phyloP scores from a whole-genome alignment of 164 flowering plant species.

The Brasenia schreberi region DNA sequence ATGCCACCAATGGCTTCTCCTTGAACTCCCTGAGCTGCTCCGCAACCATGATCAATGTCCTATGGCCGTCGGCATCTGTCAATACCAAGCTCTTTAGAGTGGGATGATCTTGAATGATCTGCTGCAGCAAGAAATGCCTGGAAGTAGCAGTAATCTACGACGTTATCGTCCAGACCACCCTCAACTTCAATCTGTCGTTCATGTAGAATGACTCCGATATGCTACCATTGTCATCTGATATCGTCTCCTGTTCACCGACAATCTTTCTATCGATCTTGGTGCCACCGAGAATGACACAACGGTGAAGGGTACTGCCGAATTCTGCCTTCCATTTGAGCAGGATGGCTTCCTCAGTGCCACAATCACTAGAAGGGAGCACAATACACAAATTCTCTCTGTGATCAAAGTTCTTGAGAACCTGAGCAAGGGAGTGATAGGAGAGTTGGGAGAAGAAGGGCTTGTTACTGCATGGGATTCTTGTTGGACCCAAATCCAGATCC shows the following conservation, averaged over 20 bases:
- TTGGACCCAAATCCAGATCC: too few relatives aligned
- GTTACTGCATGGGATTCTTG: too few relatives aligned
- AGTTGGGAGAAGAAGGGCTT: neutral
- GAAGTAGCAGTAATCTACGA: slow-evolving; percentile 48
- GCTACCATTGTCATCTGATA: neutral
- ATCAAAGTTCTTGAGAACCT: neutral
- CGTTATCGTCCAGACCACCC: slow-evolving; percentile 53
- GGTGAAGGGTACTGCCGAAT: neutral
- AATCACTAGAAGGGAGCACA: neutral
- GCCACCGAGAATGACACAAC: neutral
- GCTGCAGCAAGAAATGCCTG: slow-evolving; percentile 40
- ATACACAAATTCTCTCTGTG: neutral
- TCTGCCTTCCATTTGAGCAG: neutral
- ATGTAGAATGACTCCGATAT: slow-evolving; percentile 5
- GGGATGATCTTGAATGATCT: slow-evolving; percentile 27
- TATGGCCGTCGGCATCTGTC: slow-evolving; percentile 40
- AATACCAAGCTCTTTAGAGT: slow-evolving; percentile 22
- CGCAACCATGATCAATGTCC: slow-evolving; percentile 28
- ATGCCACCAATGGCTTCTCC: slow-evolving; percentile 13
- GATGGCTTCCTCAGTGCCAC: neutral
- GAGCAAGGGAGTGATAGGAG: neutral
- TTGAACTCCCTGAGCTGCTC: slow-evolving; percentile 21
- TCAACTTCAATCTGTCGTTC: slow-evolving; percentile 29
- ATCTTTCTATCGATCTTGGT: neutral
- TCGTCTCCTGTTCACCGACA: neutral